Conservation (phyloP, 352 stramenopile genomes). For the Peronospora farinosa region DNA sequence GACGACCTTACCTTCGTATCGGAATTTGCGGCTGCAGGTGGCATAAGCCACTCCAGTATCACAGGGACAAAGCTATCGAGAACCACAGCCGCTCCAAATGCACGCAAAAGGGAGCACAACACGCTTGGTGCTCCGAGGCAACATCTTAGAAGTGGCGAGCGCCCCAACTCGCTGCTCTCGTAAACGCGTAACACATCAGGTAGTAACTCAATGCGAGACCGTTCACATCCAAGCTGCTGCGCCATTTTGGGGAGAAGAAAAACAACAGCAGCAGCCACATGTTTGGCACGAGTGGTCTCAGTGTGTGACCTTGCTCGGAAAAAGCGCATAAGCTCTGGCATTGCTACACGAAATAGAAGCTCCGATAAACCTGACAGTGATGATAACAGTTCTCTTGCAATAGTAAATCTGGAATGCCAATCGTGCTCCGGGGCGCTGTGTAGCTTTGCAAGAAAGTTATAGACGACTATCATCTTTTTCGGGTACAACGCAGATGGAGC, state of each 20-base stretch:
- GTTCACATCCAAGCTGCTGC: constrained; percentile 33
- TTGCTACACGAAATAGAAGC: constrained; percentile 37
- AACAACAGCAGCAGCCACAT: constrained; percentile 46
- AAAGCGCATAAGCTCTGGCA: constrained; percentile 50
- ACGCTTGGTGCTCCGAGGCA: constrained; percentile 48
- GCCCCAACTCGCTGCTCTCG: constrained; percentile 41
- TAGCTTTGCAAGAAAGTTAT: constrained; percentile 44
- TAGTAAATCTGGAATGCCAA: constrained; percentile 43
- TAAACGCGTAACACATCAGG: constrained; percentile 51
- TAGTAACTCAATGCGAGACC: constrained; percentile 32
- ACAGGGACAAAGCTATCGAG: constrained; percentile 55
- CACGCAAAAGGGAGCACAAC: constrained; percentile 34
- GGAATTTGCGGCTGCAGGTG: constrained; percentile 12
- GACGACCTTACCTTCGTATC: constrained; percentile 14
- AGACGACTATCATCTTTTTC: constrained; percentile 34
- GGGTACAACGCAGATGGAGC: constrained; percentile 41
- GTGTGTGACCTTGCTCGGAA: constrained; percentile 42
- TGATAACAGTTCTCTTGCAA: constrained; percentile 27
- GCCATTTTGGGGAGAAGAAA: constrained; percentile 49
- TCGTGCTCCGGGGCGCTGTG: constrained; percentile 22
- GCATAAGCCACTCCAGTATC: constrained; percentile 59
- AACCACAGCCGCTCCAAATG: constrained; percentile 43
- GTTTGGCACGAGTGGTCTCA: constrained; percentile 36
- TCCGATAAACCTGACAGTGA: constrained; percentile 37
- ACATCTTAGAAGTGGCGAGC: constrained; percentile 21